These are phyloP conservation scores for Saxophila tyrrhenica DNA, from an alignment of 495 filamentous ascomycete species.

Conservation along the genomic window DNA sequence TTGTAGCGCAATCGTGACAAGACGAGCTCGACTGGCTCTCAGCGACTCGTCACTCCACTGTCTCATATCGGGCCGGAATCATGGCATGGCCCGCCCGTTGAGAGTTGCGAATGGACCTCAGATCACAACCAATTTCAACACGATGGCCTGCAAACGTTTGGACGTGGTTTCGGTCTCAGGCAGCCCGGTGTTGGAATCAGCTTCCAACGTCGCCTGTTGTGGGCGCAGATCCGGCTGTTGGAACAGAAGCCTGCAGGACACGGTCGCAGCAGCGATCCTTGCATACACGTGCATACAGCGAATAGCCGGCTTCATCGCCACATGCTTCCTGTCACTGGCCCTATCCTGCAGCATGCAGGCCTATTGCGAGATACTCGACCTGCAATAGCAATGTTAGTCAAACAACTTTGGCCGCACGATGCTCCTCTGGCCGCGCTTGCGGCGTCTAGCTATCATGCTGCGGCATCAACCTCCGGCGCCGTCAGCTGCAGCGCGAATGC, in stretches of 20 bases:
- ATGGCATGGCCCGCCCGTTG: neutral
- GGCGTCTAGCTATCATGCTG: neutral
- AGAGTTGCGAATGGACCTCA: no score
- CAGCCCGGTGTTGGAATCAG: constrained; percentile 2
- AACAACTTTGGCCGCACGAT: neutral
- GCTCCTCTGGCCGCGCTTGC: constrained; percentile 1
- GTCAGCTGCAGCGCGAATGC: neutral
- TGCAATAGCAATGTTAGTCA: constrained; percentile 4
- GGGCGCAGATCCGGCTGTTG: neutral
- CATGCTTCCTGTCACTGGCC: constrained; percentile 14
- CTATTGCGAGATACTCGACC: constrained; percentile 8
- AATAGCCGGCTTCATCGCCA: constrained; percentile 3
- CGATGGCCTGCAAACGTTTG: neutral
- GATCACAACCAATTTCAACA: no score
- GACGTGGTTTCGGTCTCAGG: neutral
- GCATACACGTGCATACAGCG: neutral
- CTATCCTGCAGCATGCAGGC: constrained; percentile 1
- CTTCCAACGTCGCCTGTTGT: neutral
- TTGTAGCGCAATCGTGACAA: neutral
- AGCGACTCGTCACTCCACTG: neutral
- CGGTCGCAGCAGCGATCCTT: neutral
- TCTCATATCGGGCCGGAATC: neutral
- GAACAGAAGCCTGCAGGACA: neutral
- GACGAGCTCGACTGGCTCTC: neutral
- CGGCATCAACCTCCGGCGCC: neutral